Percentiles rank a stretch among this genome's conserved stretches.
These are phyloP conservation scores for Artomyces pyxidatus DNA, from an alignment of 768 basidiomycete species.

Conservation along the genomic window DNA sequence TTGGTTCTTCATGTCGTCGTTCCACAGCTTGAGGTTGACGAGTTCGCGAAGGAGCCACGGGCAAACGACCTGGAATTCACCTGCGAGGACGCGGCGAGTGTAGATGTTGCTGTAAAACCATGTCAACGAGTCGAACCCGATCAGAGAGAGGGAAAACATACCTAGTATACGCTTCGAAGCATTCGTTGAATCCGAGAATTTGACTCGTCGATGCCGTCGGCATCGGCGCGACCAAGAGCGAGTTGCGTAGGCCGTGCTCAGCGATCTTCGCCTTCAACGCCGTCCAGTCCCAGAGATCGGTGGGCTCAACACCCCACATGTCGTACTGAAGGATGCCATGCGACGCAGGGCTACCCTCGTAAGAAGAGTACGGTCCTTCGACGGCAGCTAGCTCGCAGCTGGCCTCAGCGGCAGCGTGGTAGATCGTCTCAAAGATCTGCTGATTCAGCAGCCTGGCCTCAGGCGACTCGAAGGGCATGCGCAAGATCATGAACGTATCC, in stretches of 20 bases:
- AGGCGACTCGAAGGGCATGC: slow-evolving; percentile 89
- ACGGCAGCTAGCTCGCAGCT: slow-evolving; percentile 77
- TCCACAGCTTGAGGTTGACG: slow-evolving; percentile 91
- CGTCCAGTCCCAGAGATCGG: slow-evolving; percentile 91
- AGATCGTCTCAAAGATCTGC: slow-evolving; percentile 98
- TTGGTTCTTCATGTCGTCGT: slow-evolving; percentile 98
- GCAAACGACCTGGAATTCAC: slow-evolving; percentile 99
- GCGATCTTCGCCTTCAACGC: slow-evolving; percentile 81
- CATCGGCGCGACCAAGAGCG: slow-evolving; percentile 92
- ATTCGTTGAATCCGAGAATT: slow-evolving; percentile 97
- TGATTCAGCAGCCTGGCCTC: slow-evolving; percentile 84
- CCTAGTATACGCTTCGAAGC: slow-evolving; percentile 98
- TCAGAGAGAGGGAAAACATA: slow-evolving; percentile 22
- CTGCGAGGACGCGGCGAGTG: slow-evolving; percentile 96
- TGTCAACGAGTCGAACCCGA: neutral
- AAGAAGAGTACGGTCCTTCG: slow-evolving; percentile 84
- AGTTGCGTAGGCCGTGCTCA: slow-evolving; percentile 78
- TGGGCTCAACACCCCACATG: slow-evolving; percentile 86
- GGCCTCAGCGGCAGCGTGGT: slow-evolving; percentile 88
- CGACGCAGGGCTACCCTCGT: slow-evolving; percentile 83
- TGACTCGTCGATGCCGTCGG: slow-evolving; percentile 98
- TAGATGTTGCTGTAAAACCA: slow-evolving; percentile 79
- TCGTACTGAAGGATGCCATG: slow-evolving; percentile 90
- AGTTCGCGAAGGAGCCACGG: slow-evolving; percentile 99
- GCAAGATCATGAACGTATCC: slow-evolving; percentile 95